A percentile compares a stretch with the other conserved stretches of the same genome.
These are phyloP conservation scores for Aphelidium insulamus DNA, from an alignment of 371 early-diverging fungal genomes.

Conservation along the genomic window DNA sequence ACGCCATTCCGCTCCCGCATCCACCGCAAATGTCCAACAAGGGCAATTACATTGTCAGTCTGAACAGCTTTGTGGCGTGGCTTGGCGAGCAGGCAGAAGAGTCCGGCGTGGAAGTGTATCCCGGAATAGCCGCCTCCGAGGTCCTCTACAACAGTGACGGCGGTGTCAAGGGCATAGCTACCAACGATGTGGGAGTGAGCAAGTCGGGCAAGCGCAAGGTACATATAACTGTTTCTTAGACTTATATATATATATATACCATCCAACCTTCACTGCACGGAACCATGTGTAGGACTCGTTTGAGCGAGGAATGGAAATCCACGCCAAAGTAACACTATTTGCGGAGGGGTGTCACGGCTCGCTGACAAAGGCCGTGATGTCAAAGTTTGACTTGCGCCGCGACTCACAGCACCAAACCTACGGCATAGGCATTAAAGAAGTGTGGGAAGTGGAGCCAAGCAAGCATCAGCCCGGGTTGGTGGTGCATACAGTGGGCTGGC, in stretches of 20 bases:
- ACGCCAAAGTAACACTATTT: constrained; percentile 81
- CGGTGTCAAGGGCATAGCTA: constrained; percentile 74
- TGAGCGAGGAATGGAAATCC: constrained; percentile 88
- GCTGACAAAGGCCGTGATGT: constrained; percentile 66
- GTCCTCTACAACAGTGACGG: constrained; percentile 74
- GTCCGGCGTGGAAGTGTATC: constrained; percentile 84
- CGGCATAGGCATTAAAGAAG: constrained; percentile 91
- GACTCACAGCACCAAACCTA: constrained; percentile 66
- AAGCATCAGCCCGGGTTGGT: constrained; percentile 74
- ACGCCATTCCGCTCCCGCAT: constrained; percentile 75
- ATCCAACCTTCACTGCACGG: not conserved
- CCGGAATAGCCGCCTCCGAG: constrained; percentile 80
- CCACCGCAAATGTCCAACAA: constrained; percentile 90
- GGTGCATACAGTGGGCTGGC: constrained; percentile 81
- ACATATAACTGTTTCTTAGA: too few relatives aligned
- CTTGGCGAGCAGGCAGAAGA: constrained; percentile 93
- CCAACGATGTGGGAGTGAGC: constrained; percentile 87
- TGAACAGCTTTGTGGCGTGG: constrained; percentile 84
- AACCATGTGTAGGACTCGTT: constrained; percentile 32
- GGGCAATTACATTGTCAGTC: constrained; percentile 89
- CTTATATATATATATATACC: not conserved
- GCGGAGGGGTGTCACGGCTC: constrained; percentile 97
- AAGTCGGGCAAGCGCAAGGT: constrained; percentile 68
- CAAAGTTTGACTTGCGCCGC: constrained; percentile 66
- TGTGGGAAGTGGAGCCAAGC: constrained; percentile 79